Evolutionary conservation across 768 basidiomycete genomes (phyloP), one percentile per base, ranked within the genome.

Genomic region (Tulasnella sp.): DNA sequence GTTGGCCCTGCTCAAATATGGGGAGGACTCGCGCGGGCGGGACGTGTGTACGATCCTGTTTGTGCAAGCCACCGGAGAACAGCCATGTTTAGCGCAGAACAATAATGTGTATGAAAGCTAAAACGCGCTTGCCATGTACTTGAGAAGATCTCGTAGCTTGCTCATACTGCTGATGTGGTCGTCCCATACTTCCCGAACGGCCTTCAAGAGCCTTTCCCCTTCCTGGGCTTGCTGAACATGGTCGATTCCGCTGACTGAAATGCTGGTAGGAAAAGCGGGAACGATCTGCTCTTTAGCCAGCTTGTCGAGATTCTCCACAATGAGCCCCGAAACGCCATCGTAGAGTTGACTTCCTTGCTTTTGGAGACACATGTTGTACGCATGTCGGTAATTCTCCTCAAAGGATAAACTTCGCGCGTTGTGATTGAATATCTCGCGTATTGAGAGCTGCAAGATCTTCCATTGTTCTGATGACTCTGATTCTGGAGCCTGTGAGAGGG

Each of bases 391-490:
- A 83, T 96, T 95, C 87, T 97, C 96, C 85, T 99, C 95, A 83
- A 93, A 97, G 31, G 93, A 94, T 46, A 99, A 90, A 83, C 92
- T 93, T 75, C 92, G 91, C 4, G 96, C 95, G 85, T 97, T 96
- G 86, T 97, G 95, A 83, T 95, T 93, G 85, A 97, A 96, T 76
- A 99, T 98, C 88, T 97, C 96, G 80, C 91, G 89, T 83, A 99
- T 97, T 82, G 98, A 98, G 81, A 89, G 88, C 16, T 94, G 89
- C 18, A 99, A 88, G 82, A 91, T 91, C 8, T 89, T 85, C 95
- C 96, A 98, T 64, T 93, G 96, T 82, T 94, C 92, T 64, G 95
- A 92, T 40, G 92, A 89, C n/a, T 94, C 84, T 44, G 77, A 77
- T 16, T 81, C 80, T n/a, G 92, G 89, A 14, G 92, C 93, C 94